Evolutionary conservation across 73 alveolate species (phyloP), one percentile per base, ranked within the genome.

Genomic region (Symbiodinium natans): DNA sequence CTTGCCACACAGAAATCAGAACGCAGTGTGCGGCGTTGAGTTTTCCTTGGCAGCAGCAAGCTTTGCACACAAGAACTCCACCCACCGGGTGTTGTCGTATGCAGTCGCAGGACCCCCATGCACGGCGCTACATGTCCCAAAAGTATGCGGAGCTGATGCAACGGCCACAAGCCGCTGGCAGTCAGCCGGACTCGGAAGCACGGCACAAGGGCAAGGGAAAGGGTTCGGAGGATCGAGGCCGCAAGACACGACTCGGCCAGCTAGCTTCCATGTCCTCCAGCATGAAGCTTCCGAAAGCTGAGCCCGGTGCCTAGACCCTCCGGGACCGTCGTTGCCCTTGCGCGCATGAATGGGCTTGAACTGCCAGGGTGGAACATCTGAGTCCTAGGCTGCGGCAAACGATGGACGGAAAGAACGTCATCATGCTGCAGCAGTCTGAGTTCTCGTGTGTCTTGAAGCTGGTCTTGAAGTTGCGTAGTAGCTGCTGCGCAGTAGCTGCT

Each of bases 41-140:
- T 63, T 63, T 11, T 63, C 7, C 25, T 8, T 63, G 38, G 34
- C 9, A 34, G 29, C 33, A 23, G 25, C 5, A 34, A n/a, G 39
- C 23, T 40, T 3, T 36, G 7, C 2, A 38, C 43, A 2, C 48
- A 8, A n/a, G 42, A 17, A 56, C 2, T 21, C 3, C 38, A 33
- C 38, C 15, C 10, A 71, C 33, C 25, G 39, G 41, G 25, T 21
- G 25, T 31, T 23, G 36, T 59, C 34, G 77, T 31, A 3, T 59
- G 33, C 36, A 13, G 77, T 13, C 27, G 29, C 96, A 90, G 96
- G 96, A 90, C 87, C 96, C 88, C 75, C 75, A 40, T 38, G 96
- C 96, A 19, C 86, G 96, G 74, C 86, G 96, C 2, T 90, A 90
- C 96, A 90, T 90, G 96, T 90, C 96, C 27, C 77, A 90, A 56